Percentiles rank a stretch among this genome's conserved stretches.
These are phyloP conservation scores for Pyrenophora teres DNA, from an alignment of 2,329 filamentous ascomycete species.

Conservation along the genomic window DNA sequence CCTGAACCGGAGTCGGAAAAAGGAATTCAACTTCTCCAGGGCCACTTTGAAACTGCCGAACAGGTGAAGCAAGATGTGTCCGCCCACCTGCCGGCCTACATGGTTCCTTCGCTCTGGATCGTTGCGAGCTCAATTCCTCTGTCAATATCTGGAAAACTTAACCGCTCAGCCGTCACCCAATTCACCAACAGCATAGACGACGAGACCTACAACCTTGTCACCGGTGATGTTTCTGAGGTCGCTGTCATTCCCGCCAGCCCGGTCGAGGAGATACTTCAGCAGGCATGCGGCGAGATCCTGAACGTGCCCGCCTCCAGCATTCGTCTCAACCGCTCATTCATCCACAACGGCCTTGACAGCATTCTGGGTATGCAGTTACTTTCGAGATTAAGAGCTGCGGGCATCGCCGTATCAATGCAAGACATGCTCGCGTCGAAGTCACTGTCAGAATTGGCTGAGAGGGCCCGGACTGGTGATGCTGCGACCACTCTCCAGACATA, in stretches of 20 bases:
- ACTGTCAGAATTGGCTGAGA: not conserved
- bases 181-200: constrained; percentile 22
- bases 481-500: not conserved
- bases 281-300: not conserved
- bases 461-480: not conserved
- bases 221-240: not conserved
- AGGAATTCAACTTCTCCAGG: constrained; percentile 1
- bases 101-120: constrained; percentile 30
- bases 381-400: not conserved
- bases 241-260: not conserved
- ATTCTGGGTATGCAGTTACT: not conserved
- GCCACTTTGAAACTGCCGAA: constrained; percentile 25
- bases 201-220: constrained; percentile 13
- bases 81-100: constrained; percentile 26
- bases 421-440: not conserved
- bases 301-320: not conserved
- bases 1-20: not conserved
- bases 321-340: not conserved
- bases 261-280: not conserved
- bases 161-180: constrained; percentile 18
- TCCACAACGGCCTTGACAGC: not conserved
- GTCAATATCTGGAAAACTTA: constrained; percentile 27
- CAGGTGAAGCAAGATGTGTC: constrained; percentile 10
- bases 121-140: constrained; percentile 17
- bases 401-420: not conserved